Evolutionary conservation across 78 protist species (phyloP).

Genomic region (Cavenderia fasciculata): DNA sequence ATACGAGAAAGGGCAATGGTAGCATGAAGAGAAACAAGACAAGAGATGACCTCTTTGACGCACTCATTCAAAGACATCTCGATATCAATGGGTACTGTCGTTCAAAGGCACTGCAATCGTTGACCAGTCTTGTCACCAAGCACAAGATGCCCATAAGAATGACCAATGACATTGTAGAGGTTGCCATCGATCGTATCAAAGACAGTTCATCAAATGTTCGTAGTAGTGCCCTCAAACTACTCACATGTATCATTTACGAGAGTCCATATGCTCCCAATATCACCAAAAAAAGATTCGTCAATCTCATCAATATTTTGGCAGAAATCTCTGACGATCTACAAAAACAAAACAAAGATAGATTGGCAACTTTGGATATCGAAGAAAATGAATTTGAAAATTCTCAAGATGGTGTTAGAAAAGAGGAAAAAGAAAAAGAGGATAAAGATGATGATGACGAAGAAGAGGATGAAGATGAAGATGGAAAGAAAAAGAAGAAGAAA

Average conservation of each 20-base stretch:
- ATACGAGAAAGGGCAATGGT: background rate
- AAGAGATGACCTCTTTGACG: conserved; percentile 7
- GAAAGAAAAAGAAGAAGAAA: background rate
- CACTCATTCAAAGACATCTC: conserved; percentile 9
- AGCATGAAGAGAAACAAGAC: no score
- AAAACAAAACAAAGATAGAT: conserved; percentile 1
- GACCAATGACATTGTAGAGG: background rate
- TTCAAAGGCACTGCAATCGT: conserved; percentile 16
- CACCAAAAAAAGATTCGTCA: background rate
- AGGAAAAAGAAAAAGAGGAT: background rate
- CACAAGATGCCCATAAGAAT: background rate
- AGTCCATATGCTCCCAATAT: conserved; percentile 24
- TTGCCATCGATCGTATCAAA: conserved; percentile 17
- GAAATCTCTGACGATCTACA: background rate
- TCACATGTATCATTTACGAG: background rate
- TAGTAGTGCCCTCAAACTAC: conserved; percentile 31
- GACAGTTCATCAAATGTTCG: conserved; percentile 59
- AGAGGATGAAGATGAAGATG: background rate
- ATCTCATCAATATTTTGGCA: background rate
- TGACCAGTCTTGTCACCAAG: background rate
- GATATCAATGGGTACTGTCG: conserved; percentile 50
- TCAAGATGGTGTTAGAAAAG: background rate
- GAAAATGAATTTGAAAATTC: background rate
- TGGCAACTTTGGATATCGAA: background rate
- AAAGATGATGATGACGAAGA: background rate